Base-by-base conservation (phyloP, 345 rosid species). In the Carallia pectinifolia region DNA sequence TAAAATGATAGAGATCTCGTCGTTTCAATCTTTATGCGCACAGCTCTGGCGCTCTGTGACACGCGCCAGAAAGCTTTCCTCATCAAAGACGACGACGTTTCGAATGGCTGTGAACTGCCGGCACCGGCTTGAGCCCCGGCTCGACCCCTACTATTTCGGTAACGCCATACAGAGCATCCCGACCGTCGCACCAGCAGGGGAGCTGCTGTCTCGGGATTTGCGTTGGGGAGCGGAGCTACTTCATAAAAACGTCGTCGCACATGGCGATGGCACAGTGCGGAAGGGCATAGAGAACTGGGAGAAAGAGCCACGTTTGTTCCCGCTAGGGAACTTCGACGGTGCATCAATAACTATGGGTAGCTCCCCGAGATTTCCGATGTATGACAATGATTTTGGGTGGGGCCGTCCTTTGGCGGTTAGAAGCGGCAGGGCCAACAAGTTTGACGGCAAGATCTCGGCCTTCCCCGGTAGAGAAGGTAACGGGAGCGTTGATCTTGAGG, bases 271-370 rank as follows among this genome's bases (percentile, higher is more conserved):
- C 5, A 92, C 89, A 66, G 99, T 92, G 68, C 87, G 91, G 36
- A 68, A 74, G 8, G 95, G 97, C 4, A 75, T 92, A 23, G 86
- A 80, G 52, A 75, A 70, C 1, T 95, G 99, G 99, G 99, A 90
- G 77, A 84, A 52, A 7, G 73, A 83, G 38, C 99, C 99, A 68
- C 79, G 92, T 83, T 29, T 95, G 69, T 95, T 95, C 27, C 99
- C 97, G 17, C 78, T 95, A 5, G 99, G 99, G 18, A 95, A 95
- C 78, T 72, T 78, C 34, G 99, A 95, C 64, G 99, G 99, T 1
- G 99, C 99, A 33, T 92, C 97, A 30, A 89, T 95, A 47, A 95
- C 99, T 19, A 92, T 95, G 93, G 99, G 98, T 0, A 94, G 98
- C 76, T 94, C 98, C 7, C 98, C 98, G 58, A 83, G 98, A 79